Evolutionary conservation across 2,329 filamentous ascomycete species (phyloP), one percentile per base, ranked within the genome.

Genomic region (Paecilomyces variotii): DNA sequence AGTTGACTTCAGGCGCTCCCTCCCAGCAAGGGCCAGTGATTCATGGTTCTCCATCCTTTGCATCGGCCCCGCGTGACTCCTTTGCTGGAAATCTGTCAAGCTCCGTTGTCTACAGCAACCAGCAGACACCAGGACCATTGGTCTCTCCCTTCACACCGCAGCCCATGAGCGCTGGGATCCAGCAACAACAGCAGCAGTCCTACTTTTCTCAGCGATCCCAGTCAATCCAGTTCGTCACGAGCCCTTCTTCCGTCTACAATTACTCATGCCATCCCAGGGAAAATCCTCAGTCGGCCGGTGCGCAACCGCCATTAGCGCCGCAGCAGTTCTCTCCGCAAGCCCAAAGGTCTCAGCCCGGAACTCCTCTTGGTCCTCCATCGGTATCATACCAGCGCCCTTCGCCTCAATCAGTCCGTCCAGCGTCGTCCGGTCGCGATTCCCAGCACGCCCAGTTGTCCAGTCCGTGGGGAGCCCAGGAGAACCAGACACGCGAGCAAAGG

Each of bases 341-440:
- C 57, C 76, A 78, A 57, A 70, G 72, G 19, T 79, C 78, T 4
- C 74, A 81, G 59, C 76, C 79, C 11, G 74, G 73, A 51, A 81
- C 79, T 12, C 80, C 80, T 26, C 69, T 81, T 52, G 79, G 77
- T 1, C 80, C 79, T 27, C 78, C 76, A 54, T 65, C 71, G 32
- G 59, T 66, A 6, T 65, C 71, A 14, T 69, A 67, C 50, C 61
- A 67, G 19, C 73, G 68, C 24, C 70, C 71, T n/a, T 73, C 73
- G 1, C 68, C 74, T 12, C 72, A 71, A 27, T 67, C 71, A 7
- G 61, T 63, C 25, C 74, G 73, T 26, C 74, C 74, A 19, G 68
- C 60, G 19, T 76, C 74, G 9, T 73, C 74, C 10, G 72, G 73
- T 34, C 72, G 66, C 57, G 72, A 74, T 56, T 71, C 66, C 30